These are phyloP conservation scores for Gossypium gossypioides DNA, from an alignment of 441 rosid species.

Conservation along the genomic window DNA sequence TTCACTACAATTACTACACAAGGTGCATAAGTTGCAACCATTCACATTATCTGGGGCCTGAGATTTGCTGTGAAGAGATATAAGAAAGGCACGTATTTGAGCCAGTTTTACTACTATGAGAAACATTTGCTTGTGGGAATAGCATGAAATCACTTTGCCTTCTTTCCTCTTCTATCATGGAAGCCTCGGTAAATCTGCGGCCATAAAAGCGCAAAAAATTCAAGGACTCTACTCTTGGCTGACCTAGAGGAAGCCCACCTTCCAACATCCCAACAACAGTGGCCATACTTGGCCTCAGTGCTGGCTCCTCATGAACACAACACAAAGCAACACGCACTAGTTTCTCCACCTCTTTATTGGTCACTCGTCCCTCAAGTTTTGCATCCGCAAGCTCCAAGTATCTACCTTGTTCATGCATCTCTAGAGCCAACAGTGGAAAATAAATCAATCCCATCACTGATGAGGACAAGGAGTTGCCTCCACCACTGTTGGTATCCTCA, in stretches of 20 bases:
- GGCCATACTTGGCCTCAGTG: slow-evolving; percentile 55
- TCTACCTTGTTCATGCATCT: slow-evolving; percentile 78
- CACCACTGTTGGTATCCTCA: slow-evolving; percentile 32
- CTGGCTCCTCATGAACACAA: slow-evolving; percentile 73
- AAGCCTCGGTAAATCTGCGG: slow-evolving; percentile 64
- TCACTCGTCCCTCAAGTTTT: slow-evolving; percentile 58
- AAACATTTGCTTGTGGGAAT: slow-evolving; percentile 28
- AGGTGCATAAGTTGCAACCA: not conserved
- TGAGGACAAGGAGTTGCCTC: slow-evolving; percentile 36
- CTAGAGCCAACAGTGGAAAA: slow-evolving; percentile 74
- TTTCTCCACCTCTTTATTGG: slow-evolving; percentile 50
- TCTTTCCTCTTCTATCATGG: slow-evolving; percentile 37
- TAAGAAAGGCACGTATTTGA: slow-evolving; percentile 34
- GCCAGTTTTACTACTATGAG: slow-evolving; percentile 13
- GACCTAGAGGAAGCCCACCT: slow-evolving; percentile 46
- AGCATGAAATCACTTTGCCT: slow-evolving; percentile 23
- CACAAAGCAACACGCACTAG: slow-evolving; percentile 58
- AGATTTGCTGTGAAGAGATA: slow-evolving; percentile 66
- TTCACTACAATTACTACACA: slow-evolving; percentile 15
- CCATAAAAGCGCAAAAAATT: slow-evolving; percentile 14
- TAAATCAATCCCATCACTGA: slow-evolving; percentile 39
- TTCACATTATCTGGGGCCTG: slow-evolving; percentile 63
- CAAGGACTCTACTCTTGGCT: slow-evolving; percentile 62
- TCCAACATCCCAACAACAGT: slow-evolving; percentile 76
- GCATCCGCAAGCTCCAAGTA: slow-evolving; percentile 71